Percentiles rank a stretch among this genome's conserved stretches.
Conservation (phyloP, 345 rosid species). For the Hibiscus trionum region DNA sequence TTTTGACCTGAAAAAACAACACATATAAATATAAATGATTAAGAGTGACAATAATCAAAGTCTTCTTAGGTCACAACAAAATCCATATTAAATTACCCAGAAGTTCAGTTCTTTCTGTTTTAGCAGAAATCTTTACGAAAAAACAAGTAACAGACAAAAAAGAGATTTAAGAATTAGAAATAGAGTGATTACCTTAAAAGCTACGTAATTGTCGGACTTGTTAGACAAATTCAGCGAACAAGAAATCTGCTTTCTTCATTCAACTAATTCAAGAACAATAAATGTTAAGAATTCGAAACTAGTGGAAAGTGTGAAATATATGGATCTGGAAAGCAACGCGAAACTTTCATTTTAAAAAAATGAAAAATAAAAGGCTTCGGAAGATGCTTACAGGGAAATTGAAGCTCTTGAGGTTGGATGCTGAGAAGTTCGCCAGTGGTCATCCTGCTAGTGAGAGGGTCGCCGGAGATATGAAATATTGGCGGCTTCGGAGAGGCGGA, state of each 20-base stretch:
- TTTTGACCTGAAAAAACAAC: slow-evolving; percentile 48
- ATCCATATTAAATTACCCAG: too few species aligned
- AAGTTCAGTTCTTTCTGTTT: too few species aligned
- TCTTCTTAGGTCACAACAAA: too few species aligned
- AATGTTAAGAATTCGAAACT: not conserved
- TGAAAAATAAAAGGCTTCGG: too few species aligned
- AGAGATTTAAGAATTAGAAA: too few species aligned
- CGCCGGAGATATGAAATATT: not conserved
- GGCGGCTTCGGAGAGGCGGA: not conserved
- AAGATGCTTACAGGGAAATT: not conserved
- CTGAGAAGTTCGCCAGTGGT: not conserved
- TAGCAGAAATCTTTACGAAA: too few species aligned
- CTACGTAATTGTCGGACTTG: not conserved
- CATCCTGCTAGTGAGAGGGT: not conserved
- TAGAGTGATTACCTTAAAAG: too few species aligned
- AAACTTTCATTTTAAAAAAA: too few species aligned
- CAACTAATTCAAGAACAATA: not conserved
- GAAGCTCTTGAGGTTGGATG: not conserved
- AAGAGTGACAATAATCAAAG: too few species aligned
- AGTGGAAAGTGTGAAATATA: not conserved
- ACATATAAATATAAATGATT: not conserved
- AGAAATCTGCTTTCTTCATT: not conserved
- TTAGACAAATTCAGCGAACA: not conserved
- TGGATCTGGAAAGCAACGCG: not conserved
- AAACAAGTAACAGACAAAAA: too few species aligned